Base-by-base conservation (phyloP, 139 green algal species). In the Ettlia oleoabundans region DNA sequence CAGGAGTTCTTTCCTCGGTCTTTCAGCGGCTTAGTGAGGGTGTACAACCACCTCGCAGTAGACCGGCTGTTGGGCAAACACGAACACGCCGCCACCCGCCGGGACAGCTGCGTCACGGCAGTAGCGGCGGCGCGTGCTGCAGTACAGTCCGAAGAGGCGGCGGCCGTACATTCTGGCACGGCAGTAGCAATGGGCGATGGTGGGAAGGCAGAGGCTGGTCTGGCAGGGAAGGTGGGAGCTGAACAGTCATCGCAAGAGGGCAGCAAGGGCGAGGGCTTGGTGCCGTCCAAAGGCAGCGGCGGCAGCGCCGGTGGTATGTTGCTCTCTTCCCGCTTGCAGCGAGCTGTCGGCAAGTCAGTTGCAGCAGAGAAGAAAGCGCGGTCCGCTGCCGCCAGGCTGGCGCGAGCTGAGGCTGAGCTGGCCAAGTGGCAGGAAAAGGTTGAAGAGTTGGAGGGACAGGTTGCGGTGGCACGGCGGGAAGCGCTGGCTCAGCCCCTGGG, bases 1-100 rank as follows among this genome's bases (percentile, higher is more conserved):
- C 72, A 79, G 72, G 72, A 67, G 19, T 51, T 79, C n/a, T 79
- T 66, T 19, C 72, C 72, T 3, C 7, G 8, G 33, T 79, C 72
- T 21, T 79, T 79, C 26, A 21, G 51, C 32, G 30, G 15, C 18
- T 22, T 65, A 22, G 55, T 65, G 21, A 15, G 72, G 13, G 52
- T 79, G 32, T 38, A 79, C 72, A 79, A 79, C 55, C 55, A 65
- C 72, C 3, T 28, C 19, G 51, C 51, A 5, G 33, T 32, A 1
- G 72, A 79, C 51, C 2, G 6, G 7, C 33, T 79, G 72, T 51
- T 79, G 2, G 51, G 33, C 21, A 26, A 67, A 33, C 55, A 79
- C 19, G 72, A 79, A 3, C n/a, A 5, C 1, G 72, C 52, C 2
- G 72, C 72, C 72, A 66, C 72, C 4, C 28, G 52, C 22, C 35